Evolutionary conservation across 1,284 basidiomycete species (phyloP).

Genomic region (Cryptococcus sp.): DNA sequence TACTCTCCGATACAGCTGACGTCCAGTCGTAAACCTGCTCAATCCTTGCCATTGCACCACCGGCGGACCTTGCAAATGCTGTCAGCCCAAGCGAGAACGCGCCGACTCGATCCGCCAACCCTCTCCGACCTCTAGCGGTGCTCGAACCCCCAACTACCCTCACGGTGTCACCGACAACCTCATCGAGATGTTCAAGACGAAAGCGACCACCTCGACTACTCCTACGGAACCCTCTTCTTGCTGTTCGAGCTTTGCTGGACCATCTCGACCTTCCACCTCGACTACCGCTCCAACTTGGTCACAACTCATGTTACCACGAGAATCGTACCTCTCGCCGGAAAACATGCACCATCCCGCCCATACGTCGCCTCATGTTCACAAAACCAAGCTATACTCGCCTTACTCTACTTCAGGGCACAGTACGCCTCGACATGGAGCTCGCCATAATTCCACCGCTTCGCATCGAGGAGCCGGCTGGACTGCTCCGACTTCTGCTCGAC

Average conservation of each 20-base stretch:
- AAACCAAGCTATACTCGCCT: slow-evolving; percentile 46
- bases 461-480: too few species aligned
- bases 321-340: slow-evolving; percentile 23
- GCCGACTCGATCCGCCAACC: slow-evolving; percentile 1
- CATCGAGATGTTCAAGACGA: slow-evolving; percentile 31
- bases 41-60: slow-evolving; percentile 49
- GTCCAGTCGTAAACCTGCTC: slow-evolving; percentile 33
- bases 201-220: slow-evolving; percentile 17
- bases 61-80: slow-evolving; percentile 54
- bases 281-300: slow-evolving; percentile 2
- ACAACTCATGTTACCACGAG: slow-evolving; percentile 5
- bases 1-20: too few species aligned
- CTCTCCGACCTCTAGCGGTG: slow-evolving; percentile 1
- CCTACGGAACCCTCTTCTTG: slow-evolving; percentile 1
- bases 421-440: slow-evolving; percentile 22
- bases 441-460: too few species aligned
- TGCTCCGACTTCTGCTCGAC: slow-evolving; percentile 11
- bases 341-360: slow-evolving; percentile 41
- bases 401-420: slow-evolving; percentile 33
- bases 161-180: slow-evolving; percentile 16
- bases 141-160: slow-evolving; percentile 1
- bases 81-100: slow-evolving; percentile 44
- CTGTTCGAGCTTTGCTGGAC: slow-evolving; percentile 9
- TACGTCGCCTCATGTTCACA: slow-evolving; percentile 43
- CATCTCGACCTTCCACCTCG: slow-evolving; percentile 6